Evolutionary conservation across 208 protist genomes (phyloP).

Genomic region (Acanthamoeba healyi): DNA sequence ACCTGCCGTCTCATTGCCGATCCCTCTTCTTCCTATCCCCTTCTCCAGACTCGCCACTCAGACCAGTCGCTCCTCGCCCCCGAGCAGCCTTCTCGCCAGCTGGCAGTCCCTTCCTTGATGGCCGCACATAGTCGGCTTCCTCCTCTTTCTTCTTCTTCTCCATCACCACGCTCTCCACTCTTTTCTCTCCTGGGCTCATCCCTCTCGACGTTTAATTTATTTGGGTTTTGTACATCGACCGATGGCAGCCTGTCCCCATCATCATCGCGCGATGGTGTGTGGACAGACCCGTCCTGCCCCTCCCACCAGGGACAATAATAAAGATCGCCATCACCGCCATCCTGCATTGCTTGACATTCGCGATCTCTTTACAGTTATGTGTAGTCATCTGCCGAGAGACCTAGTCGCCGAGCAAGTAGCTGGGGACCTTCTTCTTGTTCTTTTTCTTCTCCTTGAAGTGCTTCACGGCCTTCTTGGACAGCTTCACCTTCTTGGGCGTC

Average conservation of each 20-base stretch:
- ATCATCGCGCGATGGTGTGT: not conserved
- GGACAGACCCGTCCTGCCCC: no score
- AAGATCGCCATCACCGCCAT: not conserved
- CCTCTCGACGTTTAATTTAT: conserved; percentile 1
- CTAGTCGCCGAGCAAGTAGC: conserved; percentile 48
- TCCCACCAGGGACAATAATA: not conserved
- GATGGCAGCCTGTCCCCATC: not conserved
- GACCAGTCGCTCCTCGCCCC: not conserved
- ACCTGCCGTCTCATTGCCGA: not conserved
- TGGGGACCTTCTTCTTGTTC: conserved; percentile 63
- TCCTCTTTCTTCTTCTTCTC: not conserved
- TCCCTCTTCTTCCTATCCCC: not conserved
- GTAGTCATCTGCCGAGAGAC: not conserved
- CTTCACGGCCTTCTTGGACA: conserved; percentile 2
- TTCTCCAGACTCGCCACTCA: not conserved
- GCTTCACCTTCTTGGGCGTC: conserved; percentile 43
- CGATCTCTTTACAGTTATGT: not conserved
- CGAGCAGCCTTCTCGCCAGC: not conserved
- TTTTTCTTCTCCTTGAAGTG: conserved; percentile 67
- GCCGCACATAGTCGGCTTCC: not conserved
- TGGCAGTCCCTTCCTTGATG: not conserved
- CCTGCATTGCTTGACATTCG: not conserved
- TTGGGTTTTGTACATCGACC: not conserved
- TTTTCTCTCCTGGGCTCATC: not conserved
- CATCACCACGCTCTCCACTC: no score